Conservation (phyloP, 2,329 filamentous ascomycete genomes). For the Geoglossum cookeanum region DNA sequence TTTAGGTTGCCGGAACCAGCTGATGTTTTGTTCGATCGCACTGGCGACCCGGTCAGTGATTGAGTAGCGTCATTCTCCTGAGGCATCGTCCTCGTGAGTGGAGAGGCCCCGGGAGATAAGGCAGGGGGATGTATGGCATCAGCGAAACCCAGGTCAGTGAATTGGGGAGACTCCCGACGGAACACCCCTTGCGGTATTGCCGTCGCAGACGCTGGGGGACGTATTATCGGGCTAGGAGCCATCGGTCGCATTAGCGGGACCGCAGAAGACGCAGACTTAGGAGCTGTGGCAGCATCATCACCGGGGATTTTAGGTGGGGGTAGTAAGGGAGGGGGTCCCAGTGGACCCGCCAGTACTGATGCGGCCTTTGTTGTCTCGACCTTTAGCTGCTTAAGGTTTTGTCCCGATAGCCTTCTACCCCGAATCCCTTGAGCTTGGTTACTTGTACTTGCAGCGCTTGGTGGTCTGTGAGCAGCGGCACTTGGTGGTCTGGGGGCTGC, state of each 20-base stretch:
- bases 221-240: not conserved
- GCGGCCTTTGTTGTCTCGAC: slow-evolving; percentile 50
- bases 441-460: slow-evolving; percentile 17
- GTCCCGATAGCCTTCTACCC: slow-evolving; percentile 59
- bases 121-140: not conserved
- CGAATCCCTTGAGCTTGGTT: slow-evolving; percentile 35
- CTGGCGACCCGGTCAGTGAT: not conserved
- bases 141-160: not conserved
- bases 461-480: slow-evolving; percentile 7
- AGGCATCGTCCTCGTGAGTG: not conserved
- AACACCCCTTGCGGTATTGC: not conserved
- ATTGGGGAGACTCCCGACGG: not conserved
- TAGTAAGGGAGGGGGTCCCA: slow-evolving; percentile 11
- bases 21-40: not conserved
- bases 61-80: not conserved
- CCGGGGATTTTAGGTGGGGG: slow-evolving; percentile 13
- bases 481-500: slow-evolving; percentile 22
- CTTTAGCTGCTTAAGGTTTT: slow-evolving; percentile 65
- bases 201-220: not conserved
- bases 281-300: slow-evolving; percentile 3
- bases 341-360: slow-evolving; percentile 18
- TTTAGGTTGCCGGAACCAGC: not conserved
- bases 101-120: not conserved
- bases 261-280: slow-evolving; percentile 8
- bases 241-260: not conserved